Conservation (phyloP, 148 eudicot species). For the Hydrangea macrophylla region DNA sequence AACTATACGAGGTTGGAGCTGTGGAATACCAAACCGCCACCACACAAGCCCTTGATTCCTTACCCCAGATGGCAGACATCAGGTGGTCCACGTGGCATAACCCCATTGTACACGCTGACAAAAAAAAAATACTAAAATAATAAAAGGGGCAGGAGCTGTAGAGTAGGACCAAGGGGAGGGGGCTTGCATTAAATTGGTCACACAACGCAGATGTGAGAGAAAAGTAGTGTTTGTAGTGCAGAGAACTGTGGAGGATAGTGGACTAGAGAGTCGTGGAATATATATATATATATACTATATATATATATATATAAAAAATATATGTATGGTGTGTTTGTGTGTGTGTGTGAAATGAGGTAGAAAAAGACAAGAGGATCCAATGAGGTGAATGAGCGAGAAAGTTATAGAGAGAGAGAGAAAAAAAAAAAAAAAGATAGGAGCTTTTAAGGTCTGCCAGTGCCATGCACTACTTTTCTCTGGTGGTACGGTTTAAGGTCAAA, state of each 20-base stretch:
- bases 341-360: neutral
- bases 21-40: neutral
- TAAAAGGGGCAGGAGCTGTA: neutral
- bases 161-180: no score
- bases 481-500: neutral
- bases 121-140: neutral
- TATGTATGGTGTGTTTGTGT: neutral
- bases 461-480: neutral
- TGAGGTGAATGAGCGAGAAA: neutral
- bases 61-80: constrained; percentile 12
- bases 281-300: no score
- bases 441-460: neutral
- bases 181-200: neutral
- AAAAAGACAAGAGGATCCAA: neutral
- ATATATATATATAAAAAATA: no score
- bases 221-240: neutral
- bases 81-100: constrained; percentile 15
- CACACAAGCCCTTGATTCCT: neutral
- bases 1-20: constrained; percentile 12
- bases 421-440: neutral
- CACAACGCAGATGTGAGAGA: neutral
- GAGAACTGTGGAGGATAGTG: neutral
- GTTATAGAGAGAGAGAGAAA: neutral
- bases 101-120: neutral
- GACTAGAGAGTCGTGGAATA: neutral